Conservation (phyloP, 2,329 filamentous ascomycete species). For the Gnomoniopsis smithogilvyi region DNA sequence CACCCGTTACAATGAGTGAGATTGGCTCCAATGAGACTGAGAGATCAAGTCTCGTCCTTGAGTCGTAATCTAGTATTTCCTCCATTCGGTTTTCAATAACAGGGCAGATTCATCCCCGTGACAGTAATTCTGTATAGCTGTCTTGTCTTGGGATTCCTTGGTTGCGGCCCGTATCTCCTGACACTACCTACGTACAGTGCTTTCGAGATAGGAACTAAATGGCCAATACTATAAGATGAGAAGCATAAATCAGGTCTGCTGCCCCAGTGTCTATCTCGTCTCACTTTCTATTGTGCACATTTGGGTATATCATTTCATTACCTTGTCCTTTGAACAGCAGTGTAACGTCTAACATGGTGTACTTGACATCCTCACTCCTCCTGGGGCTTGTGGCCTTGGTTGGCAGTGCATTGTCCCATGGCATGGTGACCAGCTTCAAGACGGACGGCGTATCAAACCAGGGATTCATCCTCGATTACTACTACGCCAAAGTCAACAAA, state of each 20-base stretch:
- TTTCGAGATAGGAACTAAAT: no score
- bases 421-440: slow-evolving; percentile 46
- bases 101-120: no score
- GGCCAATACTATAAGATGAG: no score
- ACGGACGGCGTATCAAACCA: slow-evolving; percentile 37
- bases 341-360: not conserved
- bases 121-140: no score
- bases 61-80: not conserved
- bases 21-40: not conserved
- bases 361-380: not conserved
- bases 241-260: no score
- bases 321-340: not conserved
- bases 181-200: no score
- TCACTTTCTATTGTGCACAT: no score
- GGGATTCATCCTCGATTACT: slow-evolving; percentile 30
- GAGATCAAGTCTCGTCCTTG: not conserved
- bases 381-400: slow-evolving; percentile 17
- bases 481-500: slow-evolving; percentile 29
- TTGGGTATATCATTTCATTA: not conserved
- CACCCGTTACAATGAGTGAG: not conserved
- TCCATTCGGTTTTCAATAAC: no score
- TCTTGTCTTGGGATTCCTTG: no score
- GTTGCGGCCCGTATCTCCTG: no score
- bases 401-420: slow-evolving; percentile 31
- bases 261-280: no score